phyloP scores from a whole-genome alignment of 2,329 filamentous ascomycete species.

The Penicillium hesseltinei region DNA sequence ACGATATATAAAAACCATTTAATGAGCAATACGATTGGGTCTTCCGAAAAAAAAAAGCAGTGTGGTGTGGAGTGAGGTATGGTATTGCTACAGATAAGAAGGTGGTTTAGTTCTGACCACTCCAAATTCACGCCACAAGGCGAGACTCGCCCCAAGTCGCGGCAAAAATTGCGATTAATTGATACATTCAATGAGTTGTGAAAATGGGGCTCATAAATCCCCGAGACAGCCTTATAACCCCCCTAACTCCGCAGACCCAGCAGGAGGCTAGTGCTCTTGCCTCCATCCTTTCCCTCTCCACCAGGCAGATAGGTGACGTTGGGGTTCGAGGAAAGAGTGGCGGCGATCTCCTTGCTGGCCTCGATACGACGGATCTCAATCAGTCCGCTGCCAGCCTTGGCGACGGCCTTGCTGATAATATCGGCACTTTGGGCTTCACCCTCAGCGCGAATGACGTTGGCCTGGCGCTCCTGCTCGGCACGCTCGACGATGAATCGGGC shows the following conservation, averaged over 20 bases:
- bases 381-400: conserved; percentile 88
- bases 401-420: conserved; percentile 88
- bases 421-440: conserved; percentile 97
- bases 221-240: conserved; percentile 14
- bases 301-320: conserved; percentile 94
- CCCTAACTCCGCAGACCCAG: conserved; percentile 60
- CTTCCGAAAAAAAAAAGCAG: not conserved
- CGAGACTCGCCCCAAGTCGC: conserved; percentile 30
- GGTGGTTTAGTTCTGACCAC: conserved; percentile 24
- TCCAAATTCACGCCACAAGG: conserved; percentile 27
- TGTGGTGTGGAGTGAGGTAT: conserved; percentile 25
- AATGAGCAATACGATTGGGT: conserved; percentile 9
- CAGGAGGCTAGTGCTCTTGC: conserved; percentile 64
- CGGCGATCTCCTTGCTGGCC: conserved; percentile 91
- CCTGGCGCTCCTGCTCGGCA: conserved; percentile 97
- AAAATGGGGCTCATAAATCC: conserved; percentile 12
- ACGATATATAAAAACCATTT: not conserved
- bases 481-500: conserved; percentile 98
- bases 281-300: conserved; percentile 58
- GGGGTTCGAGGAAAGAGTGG: conserved; percentile 83
- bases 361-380: conserved; percentile 97
- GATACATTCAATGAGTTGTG: conserved; percentile 20
- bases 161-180: conserved; percentile 28
- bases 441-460: conserved; percentile 96
- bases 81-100: conserved; percentile 28